phyloP scores from a whole-genome alignment of 179 eudicot genomes.

The Vitellaria paradoxa region DNA sequence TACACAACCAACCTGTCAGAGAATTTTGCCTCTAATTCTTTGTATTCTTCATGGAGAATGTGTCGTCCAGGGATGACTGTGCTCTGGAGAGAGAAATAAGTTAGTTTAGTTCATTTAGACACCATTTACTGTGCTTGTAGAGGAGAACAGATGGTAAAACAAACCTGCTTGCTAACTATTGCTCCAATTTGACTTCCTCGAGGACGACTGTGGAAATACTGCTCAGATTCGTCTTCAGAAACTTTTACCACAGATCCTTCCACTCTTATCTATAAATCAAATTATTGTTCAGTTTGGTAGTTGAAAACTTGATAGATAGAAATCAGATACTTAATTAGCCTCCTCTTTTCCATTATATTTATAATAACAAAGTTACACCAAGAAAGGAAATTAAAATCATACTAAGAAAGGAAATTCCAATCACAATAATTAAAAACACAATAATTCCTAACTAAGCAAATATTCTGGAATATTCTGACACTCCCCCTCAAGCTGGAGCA shows the following conservation, averaged over 20 bases:
- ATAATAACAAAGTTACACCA: too few relatives aligned
- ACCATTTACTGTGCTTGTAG: not conserved
- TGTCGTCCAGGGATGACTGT: conserved; percentile 70
- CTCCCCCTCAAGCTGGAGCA: too few relatives aligned
- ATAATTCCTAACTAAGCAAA: too few relatives aligned
- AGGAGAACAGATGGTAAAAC: not conserved
- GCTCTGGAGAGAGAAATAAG: conserved; percentile 52
- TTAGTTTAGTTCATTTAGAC: not conserved
- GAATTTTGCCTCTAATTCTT: conserved; percentile 65
- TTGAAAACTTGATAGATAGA: too few relatives aligned
- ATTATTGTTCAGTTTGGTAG: not conserved
- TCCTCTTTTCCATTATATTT: too few relatives aligned
- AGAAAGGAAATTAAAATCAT: too few relatives aligned
- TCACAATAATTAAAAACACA: too few relatives aligned
- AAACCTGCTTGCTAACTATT: conserved; percentile 90
- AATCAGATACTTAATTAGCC: too few relatives aligned
- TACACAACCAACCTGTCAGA: conserved; percentile 66
- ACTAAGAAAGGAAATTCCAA: too few relatives aligned
- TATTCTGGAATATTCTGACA: too few relatives aligned
- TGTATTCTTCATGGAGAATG: conserved; percentile 62
- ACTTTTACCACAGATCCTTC: conserved; percentile 88
- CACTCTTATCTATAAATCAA: conserved; percentile 71
- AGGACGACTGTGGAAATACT: conserved; percentile 93
- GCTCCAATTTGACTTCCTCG: conserved; percentile 99
- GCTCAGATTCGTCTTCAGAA: conserved; percentile 87